Base-by-base conservation (phyloP, 2,329 filamentous ascomycete genomes). In the Orbilia blumenaviensis region DNA sequence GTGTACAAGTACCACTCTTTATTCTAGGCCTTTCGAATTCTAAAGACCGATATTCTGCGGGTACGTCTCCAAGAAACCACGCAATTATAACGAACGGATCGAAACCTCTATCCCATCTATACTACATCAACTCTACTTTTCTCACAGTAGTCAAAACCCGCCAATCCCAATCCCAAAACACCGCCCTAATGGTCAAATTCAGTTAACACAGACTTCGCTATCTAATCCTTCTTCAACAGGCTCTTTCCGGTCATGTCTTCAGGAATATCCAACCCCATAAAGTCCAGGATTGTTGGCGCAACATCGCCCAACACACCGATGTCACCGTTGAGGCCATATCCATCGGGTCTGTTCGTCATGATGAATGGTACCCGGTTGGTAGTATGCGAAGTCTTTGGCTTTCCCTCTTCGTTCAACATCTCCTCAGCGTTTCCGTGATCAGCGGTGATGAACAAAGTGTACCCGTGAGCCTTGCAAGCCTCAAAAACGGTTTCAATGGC, bases 341-440 rank as follows among this genome's bases (percentile, higher is more conserved):
- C 92, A 82, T 91, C 88, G 42, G 95, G 95, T 7, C 94, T 94
- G 83, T 98, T 99, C 83, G 94, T 93, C 94, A 99, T 97, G 84
- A 98, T 89, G 83, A 99, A 94, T 8, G 95, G 95, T 63, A 99
- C 95, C 84, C 95, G 95, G 88, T 99, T 99, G 79, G 91, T 94
- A 50, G 95, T 99, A 87, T 99, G 95, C 61, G 92, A 94, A 7
- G 95, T 99, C 89, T 99, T 99, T 81, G 95, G 95, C 83, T 93
- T 96, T 83, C 94, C 93, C 83, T 97, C 92, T 80, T 92, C 86
- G 82, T 93, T 98, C 84, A 98, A 91, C 95, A 99, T 99, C 86
- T 99, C 95, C 86, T 99, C 95, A 69, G 95, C 95, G 82, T 99
- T 99, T 81, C 94, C 95, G 85, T 99, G 95, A 84, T 99, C 95